Base-by-base conservation (phyloP, 2,329 filamentous ascomycete genomes). In the Alternaria gansuensis region DNA sequence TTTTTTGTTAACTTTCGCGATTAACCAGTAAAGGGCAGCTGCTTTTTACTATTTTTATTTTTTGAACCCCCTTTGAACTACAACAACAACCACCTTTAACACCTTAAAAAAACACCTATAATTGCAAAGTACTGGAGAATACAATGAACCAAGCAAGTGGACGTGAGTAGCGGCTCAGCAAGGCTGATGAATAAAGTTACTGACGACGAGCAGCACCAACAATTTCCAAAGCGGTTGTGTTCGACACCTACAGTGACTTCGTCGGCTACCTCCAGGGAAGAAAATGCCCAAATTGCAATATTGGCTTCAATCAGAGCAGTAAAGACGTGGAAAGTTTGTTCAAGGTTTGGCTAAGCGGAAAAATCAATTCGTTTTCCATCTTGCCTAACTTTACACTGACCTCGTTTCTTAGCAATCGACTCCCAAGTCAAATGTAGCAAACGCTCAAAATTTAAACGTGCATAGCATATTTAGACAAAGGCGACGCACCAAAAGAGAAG, bases 321-420 rank as follows among this genome's bases (percentile, higher is more conserved):
- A 40, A 50, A 5, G 59, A 51, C 21, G 17, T 63, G 0, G 34
- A 56, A 9, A 33, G 24, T 3, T 10, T 65, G 21, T 65, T 63
- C 54, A 49, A 54, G 23, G 50, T 43, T n/a, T 67, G 64, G 62
- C 40, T 62, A 3, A 44, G 54, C 34, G 57, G 33, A 59, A 45
- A 28, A 8, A 8, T 28, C 26, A 28, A 31, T 28, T 1, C 24
- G 21, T 51, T 14, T 14, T n/a, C 10, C 14, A 21, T 11, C 1
- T 3, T n/a, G 26, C 2, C 10, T 21, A 28, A 23, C 14, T 26
- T 23, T 36, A n/a, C 11, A 17, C n/a, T 52, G 13, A 43, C n/a
- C 5, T 9, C 8, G n/a, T 24, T 29, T n/a, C 43, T n/a, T 24
- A 33, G 29, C 26, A n/a, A 50, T 56, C 28, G 51, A 37, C 23